Evolutionary conservation across 371 early-diverging fungal species (phyloP), one percentile per base, ranked within the genome.

Genomic region (Gilbertella persicaria): DNA sequence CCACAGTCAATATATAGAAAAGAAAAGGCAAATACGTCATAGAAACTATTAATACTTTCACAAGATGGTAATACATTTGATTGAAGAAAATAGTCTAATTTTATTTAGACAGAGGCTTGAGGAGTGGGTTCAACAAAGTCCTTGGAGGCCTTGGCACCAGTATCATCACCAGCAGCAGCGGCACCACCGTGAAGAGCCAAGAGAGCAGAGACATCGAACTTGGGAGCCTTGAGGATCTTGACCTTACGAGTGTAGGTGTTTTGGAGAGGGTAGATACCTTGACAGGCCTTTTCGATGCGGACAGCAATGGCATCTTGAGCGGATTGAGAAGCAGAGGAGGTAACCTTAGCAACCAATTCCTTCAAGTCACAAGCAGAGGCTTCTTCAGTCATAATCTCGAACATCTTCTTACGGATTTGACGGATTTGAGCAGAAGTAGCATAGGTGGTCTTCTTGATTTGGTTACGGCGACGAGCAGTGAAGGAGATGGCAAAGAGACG

Each of bases 151-250:
- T 78, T 85, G 38, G 79, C 66, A 41, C 81, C 85, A 44, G 91
- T 83, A 84, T 91, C 92, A 73, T 81, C 79, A 75, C 90, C 96
- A 55, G 74, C 81, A 53, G 75, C 75, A 53, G 82, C 67, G 70
- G 89, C 91, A 63, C 80, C 80, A 66, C 86, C 88, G 89, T 96
- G 96, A 61, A 93, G 88, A 82, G 95, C 97, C 67, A 95, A 75
- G 60, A 96, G 90, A 85, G 94, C 94, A 68, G 89, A 93, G 64
- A 90, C 75, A 84, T 96, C 94, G 67, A 84, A 83, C 79, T 93
- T 93, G 76, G 97, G 97, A 50, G 87, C 82, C 91, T 98, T 99
- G 73, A 99, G 83, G 70, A 99, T 94, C 94, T 99, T 99, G 77
- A 96, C 97, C 89, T 99, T 99, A 79, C 92, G 92, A 67, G 97